Conservation (phyloP, 768 basidiomycete species). For the Tubosaeta sp. region DNA sequence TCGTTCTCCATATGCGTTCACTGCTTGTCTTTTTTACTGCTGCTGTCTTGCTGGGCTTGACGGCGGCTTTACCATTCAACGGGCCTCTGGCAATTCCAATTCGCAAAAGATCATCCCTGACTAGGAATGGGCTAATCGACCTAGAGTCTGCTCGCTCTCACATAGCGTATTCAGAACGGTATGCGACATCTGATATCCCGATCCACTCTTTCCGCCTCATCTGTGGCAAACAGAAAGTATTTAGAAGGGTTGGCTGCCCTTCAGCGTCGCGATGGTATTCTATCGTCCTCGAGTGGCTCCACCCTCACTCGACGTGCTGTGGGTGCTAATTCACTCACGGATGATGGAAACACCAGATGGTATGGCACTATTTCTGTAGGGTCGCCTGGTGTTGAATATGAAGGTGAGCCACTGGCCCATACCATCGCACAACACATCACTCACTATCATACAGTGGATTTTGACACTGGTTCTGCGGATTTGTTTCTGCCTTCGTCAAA, state of each 20-base stretch:
- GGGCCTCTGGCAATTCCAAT: slow-evolving; percentile 16
- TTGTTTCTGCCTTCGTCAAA: slow-evolving; percentile 28
- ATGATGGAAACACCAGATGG: slow-evolving; percentile 16
- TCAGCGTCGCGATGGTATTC: background rate
- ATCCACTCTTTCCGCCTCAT: slow-evolving; percentile 1
- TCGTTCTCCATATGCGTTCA: slow-evolving; percentile 8
- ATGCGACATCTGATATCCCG: background rate
- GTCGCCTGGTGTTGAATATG: slow-evolving; percentile 18
- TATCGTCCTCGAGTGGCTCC: background rate
- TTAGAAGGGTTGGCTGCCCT: slow-evolving; percentile 9
- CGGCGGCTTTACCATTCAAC: slow-evolving; percentile 13
- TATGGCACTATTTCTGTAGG: slow-evolving; percentile 25
- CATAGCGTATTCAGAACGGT: slow-evolving; percentile 11
- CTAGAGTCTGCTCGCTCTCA: slow-evolving; percentile 13
- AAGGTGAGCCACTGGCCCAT: slow-evolving; percentile 8
- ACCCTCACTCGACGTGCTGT: slow-evolving; percentile 4
- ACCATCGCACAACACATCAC: background rate
- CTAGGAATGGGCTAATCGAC: slow-evolving; percentile 15
- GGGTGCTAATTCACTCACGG: slow-evolving; percentile 11
- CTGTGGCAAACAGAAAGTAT: slow-evolving; percentile 15
- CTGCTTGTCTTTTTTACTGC: slow-evolving; percentile 3
- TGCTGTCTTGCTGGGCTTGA: slow-evolving; percentile 13
- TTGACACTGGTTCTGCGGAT: slow-evolving; percentile 36
- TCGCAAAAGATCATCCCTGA: slow-evolving; percentile 10
- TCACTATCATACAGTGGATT: slow-evolving; percentile 18